A percentile compares a stretch with the other conserved stretches of the same genome.
phyloP scores from a whole-genome alignment of 495 filamentous ascomycete species.

The Thermochaetoides thermophila region DNA sequence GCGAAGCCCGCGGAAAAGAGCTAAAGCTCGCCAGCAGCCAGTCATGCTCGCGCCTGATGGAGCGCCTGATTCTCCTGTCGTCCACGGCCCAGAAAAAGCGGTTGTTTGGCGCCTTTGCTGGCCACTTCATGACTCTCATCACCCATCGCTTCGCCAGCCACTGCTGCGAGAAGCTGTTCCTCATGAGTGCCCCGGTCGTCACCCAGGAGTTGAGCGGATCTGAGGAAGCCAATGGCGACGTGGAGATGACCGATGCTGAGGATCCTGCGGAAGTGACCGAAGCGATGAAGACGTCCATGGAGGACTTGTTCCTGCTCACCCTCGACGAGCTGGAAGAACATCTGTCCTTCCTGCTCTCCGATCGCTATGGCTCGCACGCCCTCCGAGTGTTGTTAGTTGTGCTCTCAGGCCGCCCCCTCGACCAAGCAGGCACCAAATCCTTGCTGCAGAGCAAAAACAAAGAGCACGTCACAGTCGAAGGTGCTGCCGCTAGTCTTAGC shows the following conservation, averaged over 20 bases:
- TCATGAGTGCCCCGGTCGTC: slow-evolving; percentile 63
- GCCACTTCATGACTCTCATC: slow-evolving; percentile 78
- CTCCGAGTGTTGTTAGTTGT: slow-evolving; percentile 74
- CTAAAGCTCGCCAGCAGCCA: slow-evolving; percentile 91
- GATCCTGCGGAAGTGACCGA: slow-evolving; percentile 23
- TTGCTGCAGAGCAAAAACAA: slow-evolving; percentile 80
- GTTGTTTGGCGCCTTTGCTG: slow-evolving; percentile 67
- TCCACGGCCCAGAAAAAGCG: slow-evolving; percentile 67
- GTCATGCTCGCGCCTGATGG: slow-evolving; percentile 85
- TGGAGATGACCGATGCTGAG: slow-evolving; percentile 26
- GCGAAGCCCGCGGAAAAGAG: slow-evolving; percentile 80
- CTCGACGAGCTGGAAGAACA: slow-evolving; percentile 73
- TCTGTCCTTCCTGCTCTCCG: slow-evolving; percentile 69
- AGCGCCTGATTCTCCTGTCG: slow-evolving; percentile 73
- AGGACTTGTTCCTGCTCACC: slow-evolving; percentile 67
- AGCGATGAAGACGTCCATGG: slow-evolving; percentile 42
- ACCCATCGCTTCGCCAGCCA: slow-evolving; percentile 94
- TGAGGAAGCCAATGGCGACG: slow-evolving; percentile 15
- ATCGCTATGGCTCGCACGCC: slow-evolving; percentile 82
- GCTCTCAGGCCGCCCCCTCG: slow-evolving; percentile 66
- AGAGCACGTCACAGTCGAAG: slow-evolving; percentile 51
- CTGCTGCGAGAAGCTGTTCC: slow-evolving; percentile 88
- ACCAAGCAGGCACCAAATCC: slow-evolving; percentile 45
- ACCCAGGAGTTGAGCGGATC: slow-evolving; percentile 48
- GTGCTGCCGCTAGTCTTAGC: slow-evolving; percentile 16